Conservation (phyloP, 2,329 filamentous ascomycete species). For the Penicillium rolfsii region DNA sequence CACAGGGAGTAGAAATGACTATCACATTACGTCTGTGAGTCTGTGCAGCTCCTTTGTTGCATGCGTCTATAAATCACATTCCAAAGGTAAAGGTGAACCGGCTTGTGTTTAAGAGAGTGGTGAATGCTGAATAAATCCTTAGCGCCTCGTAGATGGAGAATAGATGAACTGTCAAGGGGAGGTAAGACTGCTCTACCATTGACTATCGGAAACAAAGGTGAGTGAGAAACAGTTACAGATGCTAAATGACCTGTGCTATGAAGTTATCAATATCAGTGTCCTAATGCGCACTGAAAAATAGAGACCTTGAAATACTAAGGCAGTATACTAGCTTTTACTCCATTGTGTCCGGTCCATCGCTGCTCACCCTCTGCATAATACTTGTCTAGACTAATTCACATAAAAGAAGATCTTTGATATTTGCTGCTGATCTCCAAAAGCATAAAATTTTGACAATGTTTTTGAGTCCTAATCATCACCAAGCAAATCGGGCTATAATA, state of each 20-base stretch:
- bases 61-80: background rate
- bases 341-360: background rate
- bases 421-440: no score
- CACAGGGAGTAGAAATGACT: background rate
- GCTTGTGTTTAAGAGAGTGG: background rate
- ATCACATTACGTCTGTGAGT: background rate
- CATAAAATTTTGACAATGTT: no score
- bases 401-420: no score
- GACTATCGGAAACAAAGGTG: background rate
- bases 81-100: background rate
- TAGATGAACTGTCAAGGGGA: background rate
- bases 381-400: no score
- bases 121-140: background rate
- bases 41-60: no score
- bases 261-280: background rate
- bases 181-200: background rate
- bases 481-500: no score
- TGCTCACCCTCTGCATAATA: no score
- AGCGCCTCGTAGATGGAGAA: background rate
- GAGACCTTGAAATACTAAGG: background rate
- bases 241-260: background rate
- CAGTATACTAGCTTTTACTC: background rate
- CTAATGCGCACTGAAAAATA: background rate
- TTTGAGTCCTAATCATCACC: no score
- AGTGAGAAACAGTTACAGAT: background rate